Evolutionary conservation across 768 basidiomycete genomes (phyloP), one percentile per base, ranked within the genome.

Genomic region (Hydnum rufescens): DNA sequence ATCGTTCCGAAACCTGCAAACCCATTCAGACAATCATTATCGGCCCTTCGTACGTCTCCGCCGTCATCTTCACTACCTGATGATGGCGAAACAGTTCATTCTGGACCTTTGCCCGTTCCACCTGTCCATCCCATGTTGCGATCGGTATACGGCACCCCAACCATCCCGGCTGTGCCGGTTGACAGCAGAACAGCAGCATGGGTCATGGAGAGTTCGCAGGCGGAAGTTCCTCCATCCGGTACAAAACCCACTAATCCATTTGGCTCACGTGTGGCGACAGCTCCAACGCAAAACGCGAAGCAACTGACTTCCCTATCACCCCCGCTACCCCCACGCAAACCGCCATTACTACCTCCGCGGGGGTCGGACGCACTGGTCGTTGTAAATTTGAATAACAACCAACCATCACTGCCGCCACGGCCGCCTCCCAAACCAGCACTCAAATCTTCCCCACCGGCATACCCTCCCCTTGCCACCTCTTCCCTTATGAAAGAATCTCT

Each of bases 401-500:
- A n/a, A n/a, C 49, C 25, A 8, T 16, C 25, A 32, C 49, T 32
- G 29, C 49, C 49, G 23, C 49, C 49, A 30, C 49, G 49, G 6
- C 49, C 25, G 16, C n/a, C n/a, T n/a, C 30, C 49, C 23, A 50
- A 50, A 16, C 29, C 16, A 47, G 13, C 13, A 16, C 13, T 25
- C 16, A 26, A 13, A 8, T 8, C 44, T 28, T 25, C 13, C 13
- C 13, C 13, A 8, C 25, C 26, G 13, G 44, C 25, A 8, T 16
- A 8, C 16, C 44, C 44, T 16, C 44, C 53, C 31, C 5, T 29
- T 8, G 43, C 55, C n/a, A 55, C 55, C 8, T 30, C 25, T 22
- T 25, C 16, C 32, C 26, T 56, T 5, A 56, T 56, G 25, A 55
- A 50, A 23, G 54, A 56, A 54, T 32, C 28, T 25, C 19, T 56